phyloP scores from a whole-genome alignment of 345 rosid species.

The Hypericum androsaemum region DNA sequence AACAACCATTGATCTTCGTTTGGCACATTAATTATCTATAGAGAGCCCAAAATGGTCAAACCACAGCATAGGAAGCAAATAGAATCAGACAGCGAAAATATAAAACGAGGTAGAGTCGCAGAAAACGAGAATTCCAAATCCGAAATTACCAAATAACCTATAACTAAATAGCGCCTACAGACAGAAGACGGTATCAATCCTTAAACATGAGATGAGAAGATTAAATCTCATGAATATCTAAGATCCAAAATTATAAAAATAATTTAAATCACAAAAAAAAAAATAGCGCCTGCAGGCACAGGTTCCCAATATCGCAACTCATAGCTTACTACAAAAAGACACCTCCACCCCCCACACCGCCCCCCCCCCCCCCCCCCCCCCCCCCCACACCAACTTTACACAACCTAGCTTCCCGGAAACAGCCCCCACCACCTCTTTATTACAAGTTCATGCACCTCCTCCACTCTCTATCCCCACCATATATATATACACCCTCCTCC shows the following conservation, averaged over 20 bases:
- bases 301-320: slow-evolving; percentile 1
- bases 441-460: slow-evolving; percentile 25
- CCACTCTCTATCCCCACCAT: slow-evolving; percentile 2
- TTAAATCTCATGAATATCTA: too few relatives aligned
- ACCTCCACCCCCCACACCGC: neutral
- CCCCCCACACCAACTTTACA: slow-evolving; percentile 47
- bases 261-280: slow-evolving; percentile 2
- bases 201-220: too few relatives aligned
- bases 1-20: too few relatives aligned
- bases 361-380: slow-evolving; percentile 14
- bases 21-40: too few relatives aligned
- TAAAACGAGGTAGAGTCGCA: slow-evolving; percentile 9
- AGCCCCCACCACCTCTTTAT: slow-evolving; percentile 7
- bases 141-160: too few relatives aligned
- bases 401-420: slow-evolving; percentile 44
- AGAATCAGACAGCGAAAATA: slow-evolving; percentile 11
- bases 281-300: slow-evolving; percentile 1
- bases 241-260: too few relatives aligned
- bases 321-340: neutral
- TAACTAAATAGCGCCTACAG: too few relatives aligned
- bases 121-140: too few relatives aligned
- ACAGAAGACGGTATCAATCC: too few relatives aligned
- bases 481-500: neutral
- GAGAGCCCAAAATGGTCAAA: slow-evolving; percentile 22
- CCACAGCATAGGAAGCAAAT: neutral